Percentiles rank a stretch among this genome's conserved stretches.
These are phyloP conservation scores for Ceratobasidium sp. DNA, from an alignment of 1,284 basidiomycete species.

Conservation along the genomic window DNA sequence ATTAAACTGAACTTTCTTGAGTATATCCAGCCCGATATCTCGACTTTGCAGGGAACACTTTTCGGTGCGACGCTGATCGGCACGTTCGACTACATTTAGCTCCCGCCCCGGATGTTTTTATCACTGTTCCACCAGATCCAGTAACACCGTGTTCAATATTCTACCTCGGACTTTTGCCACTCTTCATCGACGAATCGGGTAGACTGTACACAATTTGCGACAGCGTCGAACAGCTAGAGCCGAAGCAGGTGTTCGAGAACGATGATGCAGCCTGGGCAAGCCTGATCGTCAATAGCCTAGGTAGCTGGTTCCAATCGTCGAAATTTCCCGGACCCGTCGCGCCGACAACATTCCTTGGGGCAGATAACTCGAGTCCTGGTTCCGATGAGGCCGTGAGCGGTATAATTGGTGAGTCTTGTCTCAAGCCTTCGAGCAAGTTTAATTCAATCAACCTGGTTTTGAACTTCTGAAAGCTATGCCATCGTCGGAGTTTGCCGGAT, in stretches of 20 bases:
- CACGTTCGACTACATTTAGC: background rate
- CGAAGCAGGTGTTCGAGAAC: background rate
- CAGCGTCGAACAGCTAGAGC: background rate
- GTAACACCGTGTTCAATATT: background rate
- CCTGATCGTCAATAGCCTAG: background rate
- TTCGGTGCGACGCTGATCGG: background rate
- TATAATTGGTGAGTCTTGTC: too few species aligned
- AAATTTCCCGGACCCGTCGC: background rate
- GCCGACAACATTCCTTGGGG: background rate
- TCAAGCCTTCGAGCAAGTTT: too few species aligned
- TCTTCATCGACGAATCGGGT: background rate
- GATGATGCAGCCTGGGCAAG: background rate
- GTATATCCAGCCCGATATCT: background rate
- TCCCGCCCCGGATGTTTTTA: background rate
- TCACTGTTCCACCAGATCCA: too few species aligned
- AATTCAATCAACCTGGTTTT: too few species aligned
- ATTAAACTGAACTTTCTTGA: too few species aligned
- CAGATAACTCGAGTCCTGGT: too few species aligned
- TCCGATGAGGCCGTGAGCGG: too few species aligned
- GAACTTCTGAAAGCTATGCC: too few species aligned
- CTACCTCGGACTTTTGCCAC: background rate
- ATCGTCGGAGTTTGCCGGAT: too few species aligned
- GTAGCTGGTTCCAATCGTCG: background rate
- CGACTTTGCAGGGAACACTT: background rate
- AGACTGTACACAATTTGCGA: background rate